Percentiles rank a stretch among this genome's conserved stretches.
Conservation (phyloP, 176 grass and related monocot genomes). For the Avena atlantica region DNA sequence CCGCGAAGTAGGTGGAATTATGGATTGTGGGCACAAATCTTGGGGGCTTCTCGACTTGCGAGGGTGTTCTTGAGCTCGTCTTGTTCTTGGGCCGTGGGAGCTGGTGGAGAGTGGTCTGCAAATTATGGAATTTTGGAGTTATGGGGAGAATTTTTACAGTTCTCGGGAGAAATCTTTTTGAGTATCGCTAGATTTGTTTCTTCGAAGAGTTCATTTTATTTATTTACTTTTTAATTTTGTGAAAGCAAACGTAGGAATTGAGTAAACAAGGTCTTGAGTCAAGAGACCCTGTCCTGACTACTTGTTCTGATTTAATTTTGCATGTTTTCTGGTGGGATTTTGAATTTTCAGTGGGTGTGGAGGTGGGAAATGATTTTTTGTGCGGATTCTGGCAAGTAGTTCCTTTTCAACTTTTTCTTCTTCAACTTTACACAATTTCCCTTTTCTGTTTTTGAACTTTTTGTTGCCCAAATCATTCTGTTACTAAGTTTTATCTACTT, state of each 20-base stretch:
- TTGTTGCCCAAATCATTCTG: neutral
- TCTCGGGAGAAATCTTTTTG: slow-evolving; percentile 1
- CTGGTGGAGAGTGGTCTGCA: neutral
- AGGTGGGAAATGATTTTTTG: neutral
- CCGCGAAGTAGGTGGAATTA: slow-evolving; percentile 70
- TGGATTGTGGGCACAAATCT: slow-evolving; percentile 10
- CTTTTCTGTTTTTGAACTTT: neutral
- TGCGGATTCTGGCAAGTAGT: neutral
- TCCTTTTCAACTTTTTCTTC: neutral
- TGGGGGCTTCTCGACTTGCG: neutral
- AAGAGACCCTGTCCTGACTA: neutral
- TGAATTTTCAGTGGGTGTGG: neutral
- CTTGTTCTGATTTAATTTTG: neutral
- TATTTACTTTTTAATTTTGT: neutral
- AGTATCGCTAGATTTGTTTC: neutral
- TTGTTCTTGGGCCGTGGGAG: neutral
- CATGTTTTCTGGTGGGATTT: neutral
- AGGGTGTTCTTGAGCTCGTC: neutral
- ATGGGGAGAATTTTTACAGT: neutral
- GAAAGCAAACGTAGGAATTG: slow-evolving; percentile 1
- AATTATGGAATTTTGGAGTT: slow-evolving; percentile 22
- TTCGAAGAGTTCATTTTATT: neutral
- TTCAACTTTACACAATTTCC: slow-evolving; percentile 1
- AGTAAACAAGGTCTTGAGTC: neutral
- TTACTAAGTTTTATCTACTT: neutral